phyloP scores from a whole-genome alignment of 192 early-diverging fungal genomes.

The Linnemannia zychae region DNA sequence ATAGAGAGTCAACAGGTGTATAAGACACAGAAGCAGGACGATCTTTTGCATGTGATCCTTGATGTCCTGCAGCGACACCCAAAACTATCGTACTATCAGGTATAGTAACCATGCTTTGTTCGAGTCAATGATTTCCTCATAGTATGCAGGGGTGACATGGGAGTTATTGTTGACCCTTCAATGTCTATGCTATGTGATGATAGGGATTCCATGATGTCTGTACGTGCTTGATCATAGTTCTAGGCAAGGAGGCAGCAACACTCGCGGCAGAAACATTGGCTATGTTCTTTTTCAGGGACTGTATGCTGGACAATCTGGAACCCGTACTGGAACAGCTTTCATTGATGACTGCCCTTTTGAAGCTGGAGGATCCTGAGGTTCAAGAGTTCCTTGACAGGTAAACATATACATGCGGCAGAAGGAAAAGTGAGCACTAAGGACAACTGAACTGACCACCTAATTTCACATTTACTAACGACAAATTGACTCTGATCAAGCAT shows the following conservation, averaged over 20 bases:
- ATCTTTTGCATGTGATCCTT: constrained; percentile 63
- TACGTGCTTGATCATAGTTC: constrained; percentile 56
- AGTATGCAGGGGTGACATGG: neutral
- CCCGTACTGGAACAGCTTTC: constrained; percentile 61
- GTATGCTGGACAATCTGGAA: constrained; percentile 64
- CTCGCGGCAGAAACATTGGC: constrained; percentile 59
- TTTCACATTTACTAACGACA: neutral
- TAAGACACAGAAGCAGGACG: constrained; percentile 60
- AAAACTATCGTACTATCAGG: constrained; percentile 67
- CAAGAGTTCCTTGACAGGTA: constrained; percentile 61
- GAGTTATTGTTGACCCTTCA: neutral
- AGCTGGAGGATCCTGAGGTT: constrained; percentile 60
- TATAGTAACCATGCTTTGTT: neutral
- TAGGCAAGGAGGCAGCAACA: constrained; percentile 58
- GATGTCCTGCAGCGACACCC: constrained; percentile 63
- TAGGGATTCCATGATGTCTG: constrained; percentile 73
- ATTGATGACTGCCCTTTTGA: constrained; percentile 55
- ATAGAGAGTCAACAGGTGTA: constrained; percentile 32
- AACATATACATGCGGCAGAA: neutral
- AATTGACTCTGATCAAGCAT: neutral
- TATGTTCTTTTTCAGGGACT: constrained; percentile 69
- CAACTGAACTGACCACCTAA: neutral
- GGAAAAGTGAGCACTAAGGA: neutral
- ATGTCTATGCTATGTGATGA: neutral
- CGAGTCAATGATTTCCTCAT: neutral